Base-by-base conservation (phyloP, 2,329 filamentous ascomycete genomes). In the Colletotrichum tropicale region DNA sequence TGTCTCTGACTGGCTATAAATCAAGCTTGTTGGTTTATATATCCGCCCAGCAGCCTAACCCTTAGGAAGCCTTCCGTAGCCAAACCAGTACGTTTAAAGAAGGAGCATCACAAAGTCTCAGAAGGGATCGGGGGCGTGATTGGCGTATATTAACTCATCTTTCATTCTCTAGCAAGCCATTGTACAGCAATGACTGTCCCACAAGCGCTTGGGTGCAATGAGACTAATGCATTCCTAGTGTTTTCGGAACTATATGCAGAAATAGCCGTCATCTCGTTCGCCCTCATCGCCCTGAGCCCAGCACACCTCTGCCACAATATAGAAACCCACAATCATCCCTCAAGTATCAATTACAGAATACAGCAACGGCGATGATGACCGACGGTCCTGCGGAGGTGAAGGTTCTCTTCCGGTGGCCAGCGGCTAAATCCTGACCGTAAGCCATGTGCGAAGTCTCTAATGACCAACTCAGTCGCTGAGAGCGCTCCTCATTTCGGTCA, bases 91-190 rank as follows among this genome's bases (percentile, higher is more conserved):
- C 4, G 36, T 0, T 38, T 18, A 3, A 36, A 38, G 8, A 38
- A 38, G 36, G 36, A 9, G 8, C 8, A 18, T 5, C 36, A 9
- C 38, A 3, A 43, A 1, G 5, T 10, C 38, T 18, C 36, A n/a
- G 4, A 43, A 4, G 8, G 38, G 2, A 43, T 9, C 38, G 16
- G 8, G 6, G 38, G 18, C 38, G 18, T n/a, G 18, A n/a, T 6
- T 12, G 38, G 1, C 3, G 1, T 7, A 48, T 48, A 48, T 48
- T 2, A 6, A 6, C 9, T 6, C 5, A n/a, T 1, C 18, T 1
- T n/a, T 12, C 18, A n/a, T 43, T 5, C 8, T 43, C 5, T 8
- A n/a, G 5, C 5, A 43, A n/a, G 38, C 8, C 5, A 43, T 1
- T 43, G 18, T n/a, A 10, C 38, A 43, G 38, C 38, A 43, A 38